phyloP scores from a whole-genome alignment of 208 protist species.

The Crithidia bombi region DNA sequence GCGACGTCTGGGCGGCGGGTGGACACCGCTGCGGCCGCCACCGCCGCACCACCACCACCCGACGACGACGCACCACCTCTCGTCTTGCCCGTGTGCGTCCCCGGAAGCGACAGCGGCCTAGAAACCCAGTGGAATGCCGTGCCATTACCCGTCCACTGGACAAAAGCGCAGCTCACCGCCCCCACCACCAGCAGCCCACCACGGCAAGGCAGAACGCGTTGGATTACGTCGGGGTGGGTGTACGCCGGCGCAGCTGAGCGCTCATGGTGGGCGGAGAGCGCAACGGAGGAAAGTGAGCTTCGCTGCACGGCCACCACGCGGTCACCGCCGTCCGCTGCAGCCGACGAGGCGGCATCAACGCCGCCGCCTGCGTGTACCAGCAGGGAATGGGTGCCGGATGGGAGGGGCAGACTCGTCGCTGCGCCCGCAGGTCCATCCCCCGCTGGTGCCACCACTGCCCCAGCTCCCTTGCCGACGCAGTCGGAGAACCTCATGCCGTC shows the following conservation, averaged over 20 bases:
- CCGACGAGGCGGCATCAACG: background rate
- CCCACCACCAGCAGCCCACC: slow-evolving; percentile 20
- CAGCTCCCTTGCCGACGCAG: background rate
- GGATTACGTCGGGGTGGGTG: slow-evolving; percentile 22
- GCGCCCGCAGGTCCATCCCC: background rate
- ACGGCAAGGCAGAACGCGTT: slow-evolving; percentile 20
- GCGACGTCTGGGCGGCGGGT: slow-evolving; percentile 18
- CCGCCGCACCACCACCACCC: background rate
- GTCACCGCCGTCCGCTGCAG: slow-evolving; percentile 8
- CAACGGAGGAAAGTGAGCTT: slow-evolving; percentile 9
- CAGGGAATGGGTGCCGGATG: slow-evolving; percentile 20
- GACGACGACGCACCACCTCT: background rate
- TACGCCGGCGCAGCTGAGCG: slow-evolving; percentile 1
- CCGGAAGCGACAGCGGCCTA: background rate
- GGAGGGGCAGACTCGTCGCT: slow-evolving; percentile 13
- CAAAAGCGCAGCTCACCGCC: background rate
- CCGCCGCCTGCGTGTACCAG: slow-evolving; percentile 32
- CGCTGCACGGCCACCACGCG: slow-evolving; percentile 31
- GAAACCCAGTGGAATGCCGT: slow-evolving; percentile 6
- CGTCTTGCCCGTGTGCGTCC: background rate
- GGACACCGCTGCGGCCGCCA: slow-evolving; percentile 9
- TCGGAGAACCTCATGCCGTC: slow-evolving; percentile 10
- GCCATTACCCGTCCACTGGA: slow-evolving; percentile 13
- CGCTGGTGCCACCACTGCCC: background rate
- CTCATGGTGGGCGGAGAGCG: slow-evolving; percentile 1